A percentile compares a stretch with the other conserved stretches of the same genome.
Conservation (phyloP, 345 rosid genomes). For the Limnanthes douglasii region DNA sequence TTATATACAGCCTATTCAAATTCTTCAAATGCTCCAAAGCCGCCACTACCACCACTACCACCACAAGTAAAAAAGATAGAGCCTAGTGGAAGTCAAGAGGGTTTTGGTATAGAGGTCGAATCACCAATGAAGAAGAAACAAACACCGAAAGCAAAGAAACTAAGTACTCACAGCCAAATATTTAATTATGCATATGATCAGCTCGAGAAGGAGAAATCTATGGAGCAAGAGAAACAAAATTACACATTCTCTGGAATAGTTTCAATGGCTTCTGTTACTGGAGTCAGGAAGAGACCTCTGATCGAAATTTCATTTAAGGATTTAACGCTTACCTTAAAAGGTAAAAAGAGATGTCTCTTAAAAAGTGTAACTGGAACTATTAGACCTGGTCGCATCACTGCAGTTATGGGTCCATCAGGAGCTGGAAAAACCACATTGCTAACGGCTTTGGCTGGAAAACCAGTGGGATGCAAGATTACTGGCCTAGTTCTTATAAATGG, state of each 20-base stretch:
- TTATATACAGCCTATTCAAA: conserved; percentile 19
- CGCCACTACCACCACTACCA: conserved; percentile 11
- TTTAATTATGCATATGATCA: conserved; percentile 66
- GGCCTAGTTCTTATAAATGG: conserved; percentile 75
- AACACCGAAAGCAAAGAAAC: conserved; percentile 18
- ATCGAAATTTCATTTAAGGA: conserved; percentile 67
- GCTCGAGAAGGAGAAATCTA: conserved; percentile 76
- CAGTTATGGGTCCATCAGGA: conserved; percentile 99
- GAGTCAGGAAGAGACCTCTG: conserved; percentile 46
- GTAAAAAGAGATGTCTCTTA: conserved; percentile 49
- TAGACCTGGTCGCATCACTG: conserved; percentile 68
- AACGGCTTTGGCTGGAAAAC: conserved; percentile 79
- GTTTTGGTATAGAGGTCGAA: conserved; percentile 10
- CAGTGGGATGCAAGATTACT: conserved; percentile 50
- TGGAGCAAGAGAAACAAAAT: conserved; percentile 31
- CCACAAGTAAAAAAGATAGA: conserved; percentile 21
- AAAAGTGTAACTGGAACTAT: conserved; percentile 74
- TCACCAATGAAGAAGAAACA: conserved; percentile 22
- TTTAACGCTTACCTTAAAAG: conserved; percentile 66
- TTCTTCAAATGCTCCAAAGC: conserved; percentile 11
- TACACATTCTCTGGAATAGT: conserved; percentile 72
- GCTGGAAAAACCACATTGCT: conserved; percentile 96
- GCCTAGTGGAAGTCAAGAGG: conserved; percentile 17
- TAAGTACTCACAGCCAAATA: conserved; percentile 52
- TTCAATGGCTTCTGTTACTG: conserved; percentile 41